phyloP scores from a whole-genome alignment of 306 rosid species.

The Lathyrus sativus region DNA sequence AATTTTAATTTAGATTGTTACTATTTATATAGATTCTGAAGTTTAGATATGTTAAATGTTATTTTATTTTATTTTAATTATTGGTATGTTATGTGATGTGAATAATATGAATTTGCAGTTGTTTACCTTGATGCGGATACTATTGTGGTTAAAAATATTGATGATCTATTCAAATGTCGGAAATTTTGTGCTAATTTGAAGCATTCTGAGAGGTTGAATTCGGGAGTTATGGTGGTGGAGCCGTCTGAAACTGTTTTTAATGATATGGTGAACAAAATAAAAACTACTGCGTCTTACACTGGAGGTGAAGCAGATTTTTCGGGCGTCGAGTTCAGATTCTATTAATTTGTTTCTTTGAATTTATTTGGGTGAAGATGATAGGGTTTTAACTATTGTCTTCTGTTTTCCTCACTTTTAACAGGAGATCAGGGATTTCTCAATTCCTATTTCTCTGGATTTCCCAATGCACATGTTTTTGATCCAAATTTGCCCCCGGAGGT shows the following conservation, averaged over 20 bases:
- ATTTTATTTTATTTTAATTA: constrained; percentile 5
- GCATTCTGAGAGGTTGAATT: constrained; percentile 98
- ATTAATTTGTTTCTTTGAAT: constrained; percentile 11
- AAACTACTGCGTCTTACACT: constrained; percentile 74
- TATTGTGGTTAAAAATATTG: constrained; percentile 78
- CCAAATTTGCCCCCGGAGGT: constrained; percentile 62
- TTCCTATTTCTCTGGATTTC: constrained; percentile 83
- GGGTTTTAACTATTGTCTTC: constrained; percentile 14
- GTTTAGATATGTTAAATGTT: constrained; percentile 1
- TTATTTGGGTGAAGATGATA: neutral
- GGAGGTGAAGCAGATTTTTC: constrained; percentile 61
- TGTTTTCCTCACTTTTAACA: constrained; percentile 43
- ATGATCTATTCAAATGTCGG: constrained; percentile 91
- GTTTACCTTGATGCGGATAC: constrained; percentile 98
- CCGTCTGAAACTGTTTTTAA: constrained; percentile 78
- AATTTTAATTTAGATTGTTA: constrained; percentile 16
- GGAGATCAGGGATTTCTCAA: constrained; percentile 99
- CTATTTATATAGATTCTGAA: neutral
- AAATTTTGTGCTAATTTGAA: constrained; percentile 96
- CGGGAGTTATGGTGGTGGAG: constrained; percentile 97
- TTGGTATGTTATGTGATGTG: constrained; percentile 29
- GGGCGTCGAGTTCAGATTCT: constrained; percentile 3
- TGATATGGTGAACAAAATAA: constrained; percentile 89
- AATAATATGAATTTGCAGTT: constrained; percentile 61
- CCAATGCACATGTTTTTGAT: constrained; percentile 90